Base-by-base conservation (phyloP, 129 eudicot species). In the Oenanthe sinensis region DNA sequence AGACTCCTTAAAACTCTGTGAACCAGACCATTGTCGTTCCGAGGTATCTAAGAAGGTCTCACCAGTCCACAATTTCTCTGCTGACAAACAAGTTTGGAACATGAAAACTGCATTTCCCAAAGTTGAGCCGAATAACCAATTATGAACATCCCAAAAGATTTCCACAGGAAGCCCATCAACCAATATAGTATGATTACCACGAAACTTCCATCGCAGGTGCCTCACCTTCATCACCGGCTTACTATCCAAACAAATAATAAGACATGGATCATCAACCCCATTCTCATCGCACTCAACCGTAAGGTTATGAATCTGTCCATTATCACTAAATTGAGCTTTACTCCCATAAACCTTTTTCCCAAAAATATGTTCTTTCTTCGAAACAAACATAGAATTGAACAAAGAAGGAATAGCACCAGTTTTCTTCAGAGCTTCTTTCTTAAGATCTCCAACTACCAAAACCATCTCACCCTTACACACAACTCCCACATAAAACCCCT, bases 111-210 rank as follows among this genome's bases (percentile, higher is more conserved):
- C 97, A 77, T 78, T 84, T 22, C 91, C 93, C 1, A 84, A 58
- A 65, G 86, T 50, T 9, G 89, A 70, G 20, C 92, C 87, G 70
- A 92, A 92, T 55, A 92, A 80, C 97, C 97, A 92, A 75, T 90
- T 85, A 76, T 92, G 86, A 70, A 87, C 96, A 84, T 92, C 97
- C 96, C 96, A 92, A 40, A 80, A 92, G 24, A 92, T 86, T 45
- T 92, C 97, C 26, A 92, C 96, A 26, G 90, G 90, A 11, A 88
- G 62, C 37, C 93, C 96, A 76, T 92, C 93, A 54, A 92, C 78
- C 50, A 84, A 83, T 60, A 90, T 83, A 4, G 92, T 84, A 37
- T 69, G 79, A 73, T 92, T 92, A 73, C 97, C 97, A 6, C 97
- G 78, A 63, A 92, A 92, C 74, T 90, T 92, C 97, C 97, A 92